Evolutionary conservation across 2,329 filamentous ascomycete genomes (phyloP).

Genomic region (Microdochium bolleyi): DNA sequence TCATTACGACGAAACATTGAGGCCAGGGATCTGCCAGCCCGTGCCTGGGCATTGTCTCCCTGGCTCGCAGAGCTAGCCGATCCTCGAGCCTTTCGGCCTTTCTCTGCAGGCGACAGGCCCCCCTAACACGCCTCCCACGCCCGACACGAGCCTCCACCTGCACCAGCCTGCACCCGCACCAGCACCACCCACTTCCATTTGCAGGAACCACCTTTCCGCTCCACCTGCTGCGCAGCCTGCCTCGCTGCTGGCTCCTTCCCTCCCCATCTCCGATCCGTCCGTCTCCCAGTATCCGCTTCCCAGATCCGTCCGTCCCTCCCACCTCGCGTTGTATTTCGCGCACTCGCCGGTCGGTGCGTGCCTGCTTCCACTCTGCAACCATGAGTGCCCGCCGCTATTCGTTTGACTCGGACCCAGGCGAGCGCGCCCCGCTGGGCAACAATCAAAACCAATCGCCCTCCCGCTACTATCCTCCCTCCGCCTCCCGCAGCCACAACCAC

Average conservation of each 20-base stretch:
- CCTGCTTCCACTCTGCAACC: neutral
- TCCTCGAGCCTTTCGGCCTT: too few species aligned
- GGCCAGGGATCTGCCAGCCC: too few species aligned
- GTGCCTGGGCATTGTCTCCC: too few species aligned
- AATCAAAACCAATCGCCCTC: slow-evolving; percentile 7
- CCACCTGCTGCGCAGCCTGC: too few species aligned
- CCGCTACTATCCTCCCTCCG: slow-evolving; percentile 5
- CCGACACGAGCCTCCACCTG: too few species aligned
- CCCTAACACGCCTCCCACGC: too few species aligned
- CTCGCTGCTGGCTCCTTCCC: neutral
- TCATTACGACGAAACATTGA: too few species aligned
- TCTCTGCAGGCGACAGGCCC: too few species aligned
- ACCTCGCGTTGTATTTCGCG: neutral
- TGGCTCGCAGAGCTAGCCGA: too few species aligned
- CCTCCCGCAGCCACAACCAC: neutral
- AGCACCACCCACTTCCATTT: too few species aligned
- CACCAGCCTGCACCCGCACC: too few species aligned
- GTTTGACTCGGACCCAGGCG: slow-evolving; percentile 18
- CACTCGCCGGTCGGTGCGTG: neutral
- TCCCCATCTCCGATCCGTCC: neutral
- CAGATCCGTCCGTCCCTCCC: neutral
- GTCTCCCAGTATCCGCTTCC: neutral
- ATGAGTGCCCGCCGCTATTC: slow-evolving; percentile 20
- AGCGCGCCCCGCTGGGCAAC: slow-evolving; percentile 18
- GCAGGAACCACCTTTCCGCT: too few species aligned